Conservation (phyloP, 129 eudicot species). For the Ambrosia artemisiifolia region DNA sequence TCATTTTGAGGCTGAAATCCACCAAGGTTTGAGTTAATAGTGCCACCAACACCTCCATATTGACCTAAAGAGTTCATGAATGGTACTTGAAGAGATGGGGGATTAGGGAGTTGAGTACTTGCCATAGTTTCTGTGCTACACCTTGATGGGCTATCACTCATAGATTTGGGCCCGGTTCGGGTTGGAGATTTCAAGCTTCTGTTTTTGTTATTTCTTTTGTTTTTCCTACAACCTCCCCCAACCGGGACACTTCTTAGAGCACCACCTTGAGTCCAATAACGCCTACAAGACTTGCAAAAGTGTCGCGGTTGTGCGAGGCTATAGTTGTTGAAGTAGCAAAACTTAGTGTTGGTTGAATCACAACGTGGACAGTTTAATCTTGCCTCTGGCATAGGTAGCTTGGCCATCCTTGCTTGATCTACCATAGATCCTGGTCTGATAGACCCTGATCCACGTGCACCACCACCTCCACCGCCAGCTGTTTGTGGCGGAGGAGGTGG, state of each 20-base stretch:
- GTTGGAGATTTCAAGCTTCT: constrained; percentile 45
- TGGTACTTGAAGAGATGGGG: constrained; percentile 46
- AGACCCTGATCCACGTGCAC: constrained; percentile 36
- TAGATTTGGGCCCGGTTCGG: constrained; percentile 36
- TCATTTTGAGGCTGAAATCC: constrained; percentile 48
- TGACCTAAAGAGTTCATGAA: constrained; percentile 52
- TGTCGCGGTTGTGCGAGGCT: constrained; percentile 67
- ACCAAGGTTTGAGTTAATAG: constrained; percentile 37
- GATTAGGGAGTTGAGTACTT: constrained; percentile 36
- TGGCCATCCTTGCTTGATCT: constrained; percentile 65
- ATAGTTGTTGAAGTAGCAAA: constrained; percentile 75
- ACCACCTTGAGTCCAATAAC: constrained; percentile 67
- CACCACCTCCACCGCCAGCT: constrained; percentile 25
- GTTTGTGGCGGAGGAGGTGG: constrained; percentile 34
- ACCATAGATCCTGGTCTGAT: constrained; percentile 72
- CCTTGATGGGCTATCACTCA: constrained; percentile 49
- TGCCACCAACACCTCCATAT: constrained; percentile 37
- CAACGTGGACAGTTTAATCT: constrained; percentile 69
- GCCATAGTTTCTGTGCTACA: constrained; percentile 45
- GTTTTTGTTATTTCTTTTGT: constrained; percentile 53
- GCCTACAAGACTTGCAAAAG: constrained; percentile 71
- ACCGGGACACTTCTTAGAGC: constrained; percentile 67
- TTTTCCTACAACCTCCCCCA: constrained; percentile 71
- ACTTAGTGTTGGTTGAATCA: constrained; percentile 67
- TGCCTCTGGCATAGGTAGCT: constrained; percentile 60